Evolutionary conservation across 2,329 filamentous ascomycete genomes (phyloP).

Genomic region (Monilinia laxa): DNA sequence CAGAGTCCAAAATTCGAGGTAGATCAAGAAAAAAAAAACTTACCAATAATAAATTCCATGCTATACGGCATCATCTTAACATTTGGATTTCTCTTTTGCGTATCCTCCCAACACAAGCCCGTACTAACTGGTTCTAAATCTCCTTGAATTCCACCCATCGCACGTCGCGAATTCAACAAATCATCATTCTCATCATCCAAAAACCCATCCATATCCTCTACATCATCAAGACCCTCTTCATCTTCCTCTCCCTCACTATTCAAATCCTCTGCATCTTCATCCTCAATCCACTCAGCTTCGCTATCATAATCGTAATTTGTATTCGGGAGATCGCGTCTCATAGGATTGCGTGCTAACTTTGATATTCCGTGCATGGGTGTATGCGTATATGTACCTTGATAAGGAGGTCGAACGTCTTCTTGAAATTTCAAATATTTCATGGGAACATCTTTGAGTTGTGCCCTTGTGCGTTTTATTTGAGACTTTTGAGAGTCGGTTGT

Average conservation of each 20-base stretch:
- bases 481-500: slow-evolving; percentile 39
- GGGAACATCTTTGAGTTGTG: slow-evolving; percentile 33
- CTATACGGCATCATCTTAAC: slow-evolving; percentile 59
- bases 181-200: slow-evolving; percentile 68
- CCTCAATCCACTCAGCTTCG: slow-evolving; percentile 79
- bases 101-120: slow-evolving; percentile 81
- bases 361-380: slow-evolving; percentile 47
- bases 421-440: slow-evolving; percentile 48
- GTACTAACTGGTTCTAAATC: slow-evolving; percentile 75
- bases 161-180: slow-evolving; percentile 50
- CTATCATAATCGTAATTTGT: slow-evolving; percentile 83
- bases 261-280: slow-evolving; percentile 59
- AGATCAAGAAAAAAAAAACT: slow-evolving; percentile 17
- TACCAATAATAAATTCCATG: slow-evolving; percentile 65
- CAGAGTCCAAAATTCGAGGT: not conserved
- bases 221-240: slow-evolving; percentile 64
- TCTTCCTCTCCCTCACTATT: slow-evolving; percentile 65
- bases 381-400: slow-evolving; percentile 66
- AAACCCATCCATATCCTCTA: slow-evolving; percentile 67
- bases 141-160: slow-evolving; percentile 54
- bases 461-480: slow-evolving; percentile 34
- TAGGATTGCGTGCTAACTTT: slow-evolving; percentile 54
- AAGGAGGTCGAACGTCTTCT: slow-evolving; percentile 66
- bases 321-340: slow-evolving; percentile 54
- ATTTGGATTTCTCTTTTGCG: slow-evolving; percentile 47